Conservation (phyloP, 2,329 filamentous ascomycete species). For the Colletotrichum sp. region DNA sequence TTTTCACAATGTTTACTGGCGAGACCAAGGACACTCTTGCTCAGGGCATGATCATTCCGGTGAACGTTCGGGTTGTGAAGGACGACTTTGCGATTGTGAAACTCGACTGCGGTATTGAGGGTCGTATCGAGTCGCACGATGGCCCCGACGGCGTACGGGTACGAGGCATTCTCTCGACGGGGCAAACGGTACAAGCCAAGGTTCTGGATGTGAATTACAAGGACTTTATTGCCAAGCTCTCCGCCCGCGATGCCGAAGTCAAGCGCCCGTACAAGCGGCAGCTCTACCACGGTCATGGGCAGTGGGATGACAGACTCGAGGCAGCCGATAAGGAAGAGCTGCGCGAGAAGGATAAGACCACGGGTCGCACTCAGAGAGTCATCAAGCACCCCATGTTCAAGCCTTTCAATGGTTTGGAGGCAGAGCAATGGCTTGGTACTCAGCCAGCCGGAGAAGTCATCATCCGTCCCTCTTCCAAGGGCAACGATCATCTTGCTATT, state of each 20-base stretch:
- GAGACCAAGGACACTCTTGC: conserved; percentile 85
- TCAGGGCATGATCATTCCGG: conserved; percentile 91
- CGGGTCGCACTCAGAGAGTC: conserved; percentile 87
- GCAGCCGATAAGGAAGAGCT: conserved; percentile 81
- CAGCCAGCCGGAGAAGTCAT: conserved; percentile 89
- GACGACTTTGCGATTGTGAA: conserved; percentile 93
- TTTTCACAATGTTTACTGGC: conserved; percentile 96
- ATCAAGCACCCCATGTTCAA: conserved; percentile 98
- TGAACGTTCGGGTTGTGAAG: conserved; percentile 86
- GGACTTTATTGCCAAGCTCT: conserved; percentile 82
- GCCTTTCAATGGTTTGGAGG: conserved; percentile 89
- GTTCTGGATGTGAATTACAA: conserved; percentile 87
- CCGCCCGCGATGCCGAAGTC: conserved; percentile 81
- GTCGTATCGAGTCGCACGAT: conserved; percentile 82
- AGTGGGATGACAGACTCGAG: conserved; percentile 89
- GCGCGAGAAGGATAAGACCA: conserved; percentile 83
- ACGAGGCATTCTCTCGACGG: conserved; percentile 74
- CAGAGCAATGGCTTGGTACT: conserved; percentile 89
- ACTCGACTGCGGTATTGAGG: conserved; percentile 93
- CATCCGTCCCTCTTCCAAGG: conserved; percentile 93
- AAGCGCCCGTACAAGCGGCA: conserved; percentile 73
- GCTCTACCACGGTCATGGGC: conserved; percentile 74
- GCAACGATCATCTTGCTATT: conserved; percentile 91
- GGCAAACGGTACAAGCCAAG: conserved; percentile 89
- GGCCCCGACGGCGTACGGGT: conserved; percentile 76